Evolutionary conservation across 2,329 filamentous ascomycete species (phyloP), one percentile per base, ranked within the genome.

Genomic region (Beauveria rudraprayagi): DNA sequence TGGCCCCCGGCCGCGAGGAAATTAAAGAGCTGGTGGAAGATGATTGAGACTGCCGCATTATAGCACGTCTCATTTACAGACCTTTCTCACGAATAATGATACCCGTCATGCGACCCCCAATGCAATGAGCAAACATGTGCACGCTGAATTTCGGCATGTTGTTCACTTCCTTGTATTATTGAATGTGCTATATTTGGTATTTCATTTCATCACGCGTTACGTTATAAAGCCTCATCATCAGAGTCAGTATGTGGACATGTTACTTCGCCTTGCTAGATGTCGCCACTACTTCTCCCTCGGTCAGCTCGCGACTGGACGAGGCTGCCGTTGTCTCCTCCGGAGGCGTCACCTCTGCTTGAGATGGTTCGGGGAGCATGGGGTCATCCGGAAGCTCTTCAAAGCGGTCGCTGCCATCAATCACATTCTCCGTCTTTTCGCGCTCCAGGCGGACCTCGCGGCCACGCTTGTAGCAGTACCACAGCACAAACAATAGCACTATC

Each of bases 391-490:
- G 73, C 66, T 82, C 80, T 66, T 82, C 79, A 48, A 81, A 73
- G 26, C 78, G 73, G 30, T 72, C 67, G 61, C 70, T 69, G 14
- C 71, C 77, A 28, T 77, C 74, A 41, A 78, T 65, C 16, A 67
- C 66, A 10, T 62, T 67, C 11, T 70, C 73, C 1, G 72, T 66
- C 57, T 75, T 76, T 68, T 84, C 81, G 56, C 73, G 84, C 70
- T 89, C 87, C 14, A 97, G 83, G 56, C 94, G 84, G 7, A 86
- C 87, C 76, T 99, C 93, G 50, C 86, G 86, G 44, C 94, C 94
- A 59, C 94, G 89, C 78, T 97, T 97, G 76, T 97, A 89, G 76
- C 92, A 97, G 76, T 97, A 99, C 92, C 93, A 99, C 68, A 97
- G 87, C 50, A 96, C 91, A 71, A 96, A 94, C 61, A 99, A 83